Percentiles rank a stretch among this genome's conserved stretches.
phyloP scores from a whole-genome alignment of 2,329 filamentous ascomycete genomes.

The Ilyonectria robusta region DNA sequence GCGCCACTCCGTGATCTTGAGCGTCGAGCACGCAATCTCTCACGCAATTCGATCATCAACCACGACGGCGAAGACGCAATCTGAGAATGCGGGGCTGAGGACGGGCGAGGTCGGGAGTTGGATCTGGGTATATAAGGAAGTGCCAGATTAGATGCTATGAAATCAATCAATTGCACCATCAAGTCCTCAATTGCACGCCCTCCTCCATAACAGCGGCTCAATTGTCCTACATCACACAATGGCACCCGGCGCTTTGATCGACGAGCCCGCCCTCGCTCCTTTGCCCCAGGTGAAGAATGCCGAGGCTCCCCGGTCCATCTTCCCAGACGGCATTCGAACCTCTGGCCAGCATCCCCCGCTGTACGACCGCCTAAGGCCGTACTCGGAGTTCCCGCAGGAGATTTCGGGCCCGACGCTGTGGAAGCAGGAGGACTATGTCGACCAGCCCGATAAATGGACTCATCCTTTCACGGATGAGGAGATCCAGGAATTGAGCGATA shows the following conservation, averaged over 20 bases:
- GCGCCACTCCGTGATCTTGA: slow-evolving; percentile 47
- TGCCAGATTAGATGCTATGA: neutral
- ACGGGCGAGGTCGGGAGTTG: slow-evolving; percentile 32
- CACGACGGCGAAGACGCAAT: slow-evolving; percentile 44
- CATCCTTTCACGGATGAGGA: slow-evolving; percentile 79
- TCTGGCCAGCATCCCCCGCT: slow-evolving; percentile 82
- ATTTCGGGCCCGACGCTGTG: slow-evolving; percentile 83
- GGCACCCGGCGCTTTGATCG: slow-evolving; percentile 46
- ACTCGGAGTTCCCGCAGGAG: slow-evolving; percentile 78
- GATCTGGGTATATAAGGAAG: slow-evolving; percentile 36
- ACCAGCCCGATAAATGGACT: slow-evolving; percentile 79
- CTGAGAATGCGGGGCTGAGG: slow-evolving; percentile 39
- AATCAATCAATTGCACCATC: neutral
- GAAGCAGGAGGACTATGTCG: slow-evolving; percentile 75
- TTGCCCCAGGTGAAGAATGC: slow-evolving; percentile 43
- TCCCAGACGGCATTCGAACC: slow-evolving; percentile 65
- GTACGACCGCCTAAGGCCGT: slow-evolving; percentile 74
- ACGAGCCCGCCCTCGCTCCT: slow-evolving; percentile 33
- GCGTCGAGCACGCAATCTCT: slow-evolving; percentile 46
- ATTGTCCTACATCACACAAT: slow-evolving; percentile 25
- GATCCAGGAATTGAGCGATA: slow-evolving; percentile 74
- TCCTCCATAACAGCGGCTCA: neutral
- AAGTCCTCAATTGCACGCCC: slow-evolving; percentile 24
- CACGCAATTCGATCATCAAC: slow-evolving; percentile 44
- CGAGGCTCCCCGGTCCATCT: slow-evolving; percentile 50